Evolutionary conservation across 1,284 basidiomycete genomes (phyloP).

Genomic region (Fomes fomentarius): DNA sequence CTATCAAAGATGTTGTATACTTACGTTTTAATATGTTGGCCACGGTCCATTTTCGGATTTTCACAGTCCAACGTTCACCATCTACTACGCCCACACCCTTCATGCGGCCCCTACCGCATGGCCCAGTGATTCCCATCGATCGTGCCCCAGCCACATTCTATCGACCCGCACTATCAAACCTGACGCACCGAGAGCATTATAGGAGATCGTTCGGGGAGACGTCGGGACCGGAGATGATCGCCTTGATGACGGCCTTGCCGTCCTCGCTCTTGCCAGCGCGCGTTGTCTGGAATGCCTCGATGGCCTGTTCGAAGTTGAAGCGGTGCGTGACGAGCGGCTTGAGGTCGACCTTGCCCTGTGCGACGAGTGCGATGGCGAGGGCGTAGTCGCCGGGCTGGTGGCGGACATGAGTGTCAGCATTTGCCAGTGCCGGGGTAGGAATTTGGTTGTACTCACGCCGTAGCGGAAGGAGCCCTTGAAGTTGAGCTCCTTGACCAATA

Average conservation of each 20-base stretch:
- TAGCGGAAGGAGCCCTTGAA: slow-evolving; percentile 90
- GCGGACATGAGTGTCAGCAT: not conserved
- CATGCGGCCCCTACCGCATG: too few relatives aligned
- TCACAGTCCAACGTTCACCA: too few relatives aligned
- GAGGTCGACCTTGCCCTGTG: slow-evolving; percentile 81
- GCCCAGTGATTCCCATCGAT: too few relatives aligned
- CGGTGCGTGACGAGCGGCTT: slow-evolving; percentile 90
- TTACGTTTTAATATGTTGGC: not conserved
- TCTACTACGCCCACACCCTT: too few relatives aligned
- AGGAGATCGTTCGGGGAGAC: slow-evolving; percentile 38
- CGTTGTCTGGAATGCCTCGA: slow-evolving; percentile 81
- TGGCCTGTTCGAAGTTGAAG: slow-evolving; percentile 78
- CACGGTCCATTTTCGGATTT: too few relatives aligned
- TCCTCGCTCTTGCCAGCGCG: slow-evolving; percentile 80
- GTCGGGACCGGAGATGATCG: slow-evolving; percentile 78
- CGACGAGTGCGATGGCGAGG: slow-evolving; percentile 81
- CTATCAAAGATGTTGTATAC: slow-evolving; percentile 4
- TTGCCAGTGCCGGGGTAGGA: not conserved
- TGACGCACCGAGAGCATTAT: too few relatives aligned
- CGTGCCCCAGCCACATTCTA: too few relatives aligned
- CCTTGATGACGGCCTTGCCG: slow-evolving; percentile 74
- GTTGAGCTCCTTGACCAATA: slow-evolving; percentile 78
- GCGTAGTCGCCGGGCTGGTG: slow-evolving; percentile 81
- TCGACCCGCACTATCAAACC: too few relatives aligned
- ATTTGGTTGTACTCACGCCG: slow-evolving; percentile 63